These are phyloP conservation scores for Litchi chinensis DNA, from an alignment of 345 rosid species.

Conservation along the genomic window DNA sequence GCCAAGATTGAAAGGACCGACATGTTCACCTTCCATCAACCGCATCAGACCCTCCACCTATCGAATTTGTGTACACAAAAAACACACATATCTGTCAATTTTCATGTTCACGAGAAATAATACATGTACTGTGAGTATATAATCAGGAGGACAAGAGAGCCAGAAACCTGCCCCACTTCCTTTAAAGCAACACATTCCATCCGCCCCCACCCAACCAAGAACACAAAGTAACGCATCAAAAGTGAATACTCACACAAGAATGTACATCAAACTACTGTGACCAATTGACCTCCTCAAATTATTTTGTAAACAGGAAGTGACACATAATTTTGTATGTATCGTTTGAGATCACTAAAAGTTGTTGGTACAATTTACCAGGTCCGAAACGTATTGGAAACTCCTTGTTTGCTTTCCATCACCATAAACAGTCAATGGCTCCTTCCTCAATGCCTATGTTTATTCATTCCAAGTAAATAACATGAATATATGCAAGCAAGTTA, in stretches of 20 bases:
- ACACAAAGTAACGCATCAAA: too few species aligned
- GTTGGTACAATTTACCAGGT: conserved; percentile 47
- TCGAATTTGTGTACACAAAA: background rate
- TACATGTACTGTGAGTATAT: background rate
- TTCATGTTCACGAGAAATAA: background rate
- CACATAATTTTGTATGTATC: too few species aligned
- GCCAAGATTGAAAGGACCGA: conserved; percentile 89
- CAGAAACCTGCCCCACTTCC: background rate
- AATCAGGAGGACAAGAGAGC: conserved; percentile 13
- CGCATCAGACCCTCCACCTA: conserved; percentile 96
- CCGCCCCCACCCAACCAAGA: background rate
- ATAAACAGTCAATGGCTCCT: conserved; percentile 84
- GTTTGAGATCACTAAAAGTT: too few species aligned
- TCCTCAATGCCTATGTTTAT: conserved; percentile 62
- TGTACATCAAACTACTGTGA: background rate
- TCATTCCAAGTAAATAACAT: too few species aligned
- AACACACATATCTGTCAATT: conserved; percentile 10
- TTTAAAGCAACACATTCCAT: background rate
- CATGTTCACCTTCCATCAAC: conserved; percentile 95
- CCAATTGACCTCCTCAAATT: too few species aligned
- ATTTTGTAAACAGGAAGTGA: too few species aligned
- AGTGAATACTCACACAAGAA: background rate
- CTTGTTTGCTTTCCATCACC: conserved; percentile 94
- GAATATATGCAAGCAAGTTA: too few species aligned
- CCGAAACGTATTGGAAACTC: conserved; percentile 88